Percentiles rank a stretch among this genome's conserved stretches.
phyloP scores from a whole-genome alignment of 2,329 filamentous ascomycete species.

The Simplicillium sp. region DNA sequence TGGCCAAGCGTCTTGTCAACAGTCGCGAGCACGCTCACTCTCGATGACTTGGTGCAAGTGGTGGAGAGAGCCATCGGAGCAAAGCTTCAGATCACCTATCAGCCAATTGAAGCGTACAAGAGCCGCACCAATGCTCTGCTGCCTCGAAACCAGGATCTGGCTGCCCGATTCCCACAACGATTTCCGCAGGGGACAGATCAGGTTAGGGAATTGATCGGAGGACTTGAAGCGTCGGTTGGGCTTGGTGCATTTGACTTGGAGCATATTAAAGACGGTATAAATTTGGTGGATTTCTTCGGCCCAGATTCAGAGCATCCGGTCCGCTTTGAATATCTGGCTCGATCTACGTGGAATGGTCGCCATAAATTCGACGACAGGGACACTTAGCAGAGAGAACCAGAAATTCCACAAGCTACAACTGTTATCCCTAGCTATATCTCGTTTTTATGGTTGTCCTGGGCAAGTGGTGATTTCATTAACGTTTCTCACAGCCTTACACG shows the following conservation, averaged over 20 bases:
- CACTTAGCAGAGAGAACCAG: too few relatives aligned
- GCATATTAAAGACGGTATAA: conserved; percentile 8
- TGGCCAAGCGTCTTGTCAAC: conserved; percentile 20
- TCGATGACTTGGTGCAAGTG: conserved; percentile 18
- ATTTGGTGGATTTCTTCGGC: conserved; percentile 12
- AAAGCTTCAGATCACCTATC: conserved; percentile 16
- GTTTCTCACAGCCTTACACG: too few relatives aligned
- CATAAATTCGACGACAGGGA: too few relatives aligned
- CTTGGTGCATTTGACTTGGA: conserved; percentile 19
- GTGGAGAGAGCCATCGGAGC: conserved; percentile 20
- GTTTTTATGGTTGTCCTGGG: too few relatives aligned
- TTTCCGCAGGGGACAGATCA: conserved; percentile 16
- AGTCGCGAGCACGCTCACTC: conserved; percentile 15
- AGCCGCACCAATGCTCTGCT: conserved; percentile 13
- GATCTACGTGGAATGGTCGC: too few relatives aligned
- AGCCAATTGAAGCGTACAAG: conserved; percentile 14
- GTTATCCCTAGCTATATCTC: too few relatives aligned
- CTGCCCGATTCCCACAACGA: conserved; percentile 12
- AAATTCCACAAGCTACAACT: too few relatives aligned
- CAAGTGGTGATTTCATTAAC: too few relatives aligned
- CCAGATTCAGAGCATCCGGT: too few relatives aligned
- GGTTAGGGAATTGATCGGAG: conserved; percentile 16
- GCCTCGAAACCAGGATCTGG: conserved; percentile 16
- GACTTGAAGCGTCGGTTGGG: conserved; percentile 19
- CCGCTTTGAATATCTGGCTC: too few relatives aligned